Conservation (phyloP, 2,329 filamentous ascomycete species). For the Bipolaris cookei region DNA sequence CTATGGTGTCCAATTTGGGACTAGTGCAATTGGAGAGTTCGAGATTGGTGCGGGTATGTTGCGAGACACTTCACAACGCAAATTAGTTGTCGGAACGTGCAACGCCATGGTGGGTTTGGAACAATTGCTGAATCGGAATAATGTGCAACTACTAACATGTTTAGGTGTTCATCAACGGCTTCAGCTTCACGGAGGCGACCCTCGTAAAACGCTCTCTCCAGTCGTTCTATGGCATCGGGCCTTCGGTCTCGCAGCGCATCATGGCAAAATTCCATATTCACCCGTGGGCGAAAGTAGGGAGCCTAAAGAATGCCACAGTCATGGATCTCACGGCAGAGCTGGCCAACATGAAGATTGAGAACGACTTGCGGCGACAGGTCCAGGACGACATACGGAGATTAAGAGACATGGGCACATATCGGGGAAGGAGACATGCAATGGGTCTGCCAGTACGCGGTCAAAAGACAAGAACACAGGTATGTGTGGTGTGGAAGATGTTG, state of each 20-base stretch:
- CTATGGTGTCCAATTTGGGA: slow-evolving; percentile 11
- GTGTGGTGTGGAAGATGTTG: slow-evolving; percentile 2
- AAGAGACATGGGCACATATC: slow-evolving; percentile 88
- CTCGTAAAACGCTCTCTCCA: slow-evolving; percentile 82
- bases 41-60: slow-evolving; percentile 7
- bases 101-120: slow-evolving; percentile 34
- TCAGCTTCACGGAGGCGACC: slow-evolving; percentile 83
- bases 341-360: slow-evolving; percentile 91
- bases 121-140: slow-evolving; percentile 1
- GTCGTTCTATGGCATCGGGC: slow-evolving; percentile 46
- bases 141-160: slow-evolving; percentile 20
- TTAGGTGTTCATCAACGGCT: slow-evolving; percentile 82
- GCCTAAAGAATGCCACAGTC: slow-evolving; percentile 75
- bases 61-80: slow-evolving; percentile 26
- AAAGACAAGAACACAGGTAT: slow-evolving; percentile 77
- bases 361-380: slow-evolving; percentile 77
- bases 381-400: slow-evolving; percentile 85
- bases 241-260: slow-evolving; percentile 65
- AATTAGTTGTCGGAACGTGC: slow-evolving; percentile 21
- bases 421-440: slow-evolving; percentile 91
- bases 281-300: slow-evolving; percentile 77
- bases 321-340: slow-evolving; percentile 84
- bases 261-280: slow-evolving; percentile 91
- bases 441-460: slow-evolving; percentile 90
- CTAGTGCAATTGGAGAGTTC: slow-evolving; percentile 14